Percentiles rank a stretch among this genome's conserved stretches.
Evolutionary conservation across 2,329 filamentous ascomycete species (phyloP).

Genomic region (Teratosphaeria gauchensis): DNA sequence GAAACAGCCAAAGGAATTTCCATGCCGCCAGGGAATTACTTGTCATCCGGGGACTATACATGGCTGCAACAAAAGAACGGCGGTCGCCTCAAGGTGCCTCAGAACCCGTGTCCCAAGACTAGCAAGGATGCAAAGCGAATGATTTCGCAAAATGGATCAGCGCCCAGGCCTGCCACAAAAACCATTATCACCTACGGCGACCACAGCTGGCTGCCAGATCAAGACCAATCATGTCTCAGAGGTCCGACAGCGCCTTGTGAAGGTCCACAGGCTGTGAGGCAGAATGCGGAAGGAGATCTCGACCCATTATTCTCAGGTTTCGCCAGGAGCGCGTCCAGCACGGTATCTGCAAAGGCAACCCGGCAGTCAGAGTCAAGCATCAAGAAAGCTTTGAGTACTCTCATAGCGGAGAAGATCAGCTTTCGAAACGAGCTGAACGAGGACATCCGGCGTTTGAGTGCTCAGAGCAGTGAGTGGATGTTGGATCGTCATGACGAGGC

Average conservation of each 20-base stretch:
- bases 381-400: background rate
- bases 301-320: background rate
- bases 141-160: background rate
- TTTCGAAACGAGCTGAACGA: background rate
- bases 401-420: background rate
- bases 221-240: background rate
- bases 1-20: background rate
- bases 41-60: background rate
- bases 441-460: background rate
- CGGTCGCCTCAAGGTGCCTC: background rate
- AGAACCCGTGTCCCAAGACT: background rate
- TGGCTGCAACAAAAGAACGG: background rate
- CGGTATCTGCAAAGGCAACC: background rate
- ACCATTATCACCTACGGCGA: background rate
- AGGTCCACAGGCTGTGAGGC: background rate
- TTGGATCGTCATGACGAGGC: background rate
- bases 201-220: background rate
- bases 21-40: background rate
- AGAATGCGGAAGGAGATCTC: background rate
- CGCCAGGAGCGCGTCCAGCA: background rate
- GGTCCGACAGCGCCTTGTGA: background rate
- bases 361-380: background rate
- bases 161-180: background rate
- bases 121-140: background rate
- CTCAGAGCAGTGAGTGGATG: background rate